Conservation (phyloP, 2,329 filamentous ascomycete genomes). For the Plenodomus biglobosus region DNA sequence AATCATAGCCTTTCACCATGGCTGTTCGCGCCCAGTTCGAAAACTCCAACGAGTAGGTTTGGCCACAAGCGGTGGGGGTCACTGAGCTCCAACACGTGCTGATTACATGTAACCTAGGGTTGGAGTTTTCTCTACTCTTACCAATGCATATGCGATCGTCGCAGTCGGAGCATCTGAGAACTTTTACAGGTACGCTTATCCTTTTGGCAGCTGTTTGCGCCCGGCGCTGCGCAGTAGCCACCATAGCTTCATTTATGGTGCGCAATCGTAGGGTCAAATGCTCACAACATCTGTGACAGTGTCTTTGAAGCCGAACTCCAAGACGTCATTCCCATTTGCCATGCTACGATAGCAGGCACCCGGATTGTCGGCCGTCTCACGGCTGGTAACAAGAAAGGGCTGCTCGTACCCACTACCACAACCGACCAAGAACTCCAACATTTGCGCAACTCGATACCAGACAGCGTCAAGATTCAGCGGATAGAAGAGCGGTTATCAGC, state of each 20-base stretch:
- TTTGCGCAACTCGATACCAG: conserved; percentile 90
- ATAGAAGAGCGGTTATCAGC: conserved; percentile 97
- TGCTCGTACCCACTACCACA: conserved; percentile 92
- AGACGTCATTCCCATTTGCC: conserved; percentile 95
- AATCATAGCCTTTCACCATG: conserved; percentile 42
- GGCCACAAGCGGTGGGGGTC: neutral
- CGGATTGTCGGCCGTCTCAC: conserved; percentile 95
- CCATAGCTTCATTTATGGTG: too few relatives aligned
- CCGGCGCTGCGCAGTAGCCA: neutral
- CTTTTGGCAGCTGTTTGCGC: neutral
- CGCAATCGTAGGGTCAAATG: neutral
- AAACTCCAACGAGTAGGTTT: conserved; percentile 82
- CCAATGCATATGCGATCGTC: conserved; percentile 94
- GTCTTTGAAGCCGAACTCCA: conserved; percentile 97
- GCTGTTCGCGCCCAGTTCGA: conserved; percentile 69
- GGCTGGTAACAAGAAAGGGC: conserved; percentile 93
- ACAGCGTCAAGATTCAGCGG: conserved; percentile 88
- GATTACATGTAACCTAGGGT: conserved; percentile 60
- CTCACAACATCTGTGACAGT: conserved; percentile 48
- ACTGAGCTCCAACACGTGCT: conserved; percentile 8
- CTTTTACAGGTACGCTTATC: conserved; percentile 75
- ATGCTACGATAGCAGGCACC: conserved; percentile 94
- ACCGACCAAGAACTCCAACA: conserved; percentile 98
- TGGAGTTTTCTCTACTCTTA: conserved; percentile 94
- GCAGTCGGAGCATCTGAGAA: conserved; percentile 95